A percentile compares a stretch with the other conserved stretches of the same genome.
Evolutionary conservation across 805 yeast genomes (phyloP).

Genomic region (Schwanniomyces sp.): DNA sequence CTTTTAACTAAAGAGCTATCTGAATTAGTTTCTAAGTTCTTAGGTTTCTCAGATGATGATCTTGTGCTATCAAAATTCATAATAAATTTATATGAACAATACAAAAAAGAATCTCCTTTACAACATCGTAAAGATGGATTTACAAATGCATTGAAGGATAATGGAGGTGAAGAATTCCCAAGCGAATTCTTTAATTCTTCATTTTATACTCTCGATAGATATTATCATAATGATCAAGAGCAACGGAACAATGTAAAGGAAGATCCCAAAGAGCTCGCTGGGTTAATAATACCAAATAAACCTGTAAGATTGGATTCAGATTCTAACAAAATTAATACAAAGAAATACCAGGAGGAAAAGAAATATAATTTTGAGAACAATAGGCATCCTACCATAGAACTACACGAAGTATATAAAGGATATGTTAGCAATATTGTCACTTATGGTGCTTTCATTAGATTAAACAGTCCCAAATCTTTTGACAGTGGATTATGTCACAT

Average conservation of each 20-base stretch:
- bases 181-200: constrained; percentile 24
- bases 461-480: constrained; percentile 30
- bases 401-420: constrained; percentile 58
- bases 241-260: constrained; percentile 2
- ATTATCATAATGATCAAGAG: not conserved
- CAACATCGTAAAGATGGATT: constrained; percentile 3
- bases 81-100: constrained; percentile 20
- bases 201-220: constrained; percentile 9
- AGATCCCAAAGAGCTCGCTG: constrained; percentile 3
- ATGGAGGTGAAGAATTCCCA: constrained; percentile 45
- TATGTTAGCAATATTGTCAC: constrained; percentile 55
- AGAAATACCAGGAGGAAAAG: constrained; percentile 1
- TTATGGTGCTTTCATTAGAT: constrained; percentile 77
- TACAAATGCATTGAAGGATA: constrained; percentile 18
- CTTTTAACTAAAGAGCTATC: constrained; percentile 1
- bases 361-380: not conserved
- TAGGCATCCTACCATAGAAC: constrained; percentile 7
- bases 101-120: constrained; percentile 1
- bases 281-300: constrained; percentile 16
- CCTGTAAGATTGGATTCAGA: constrained; percentile 1
- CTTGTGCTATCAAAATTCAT: constrained; percentile 27
- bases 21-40: constrained; percentile 9
- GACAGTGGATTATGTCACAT: constrained; percentile 74
- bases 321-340: constrained; percentile 2
- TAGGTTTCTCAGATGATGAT: constrained; percentile 23